Conservation (phyloP, 306 rosid species). For the Cotoneaster glaucophyllus region DNA sequence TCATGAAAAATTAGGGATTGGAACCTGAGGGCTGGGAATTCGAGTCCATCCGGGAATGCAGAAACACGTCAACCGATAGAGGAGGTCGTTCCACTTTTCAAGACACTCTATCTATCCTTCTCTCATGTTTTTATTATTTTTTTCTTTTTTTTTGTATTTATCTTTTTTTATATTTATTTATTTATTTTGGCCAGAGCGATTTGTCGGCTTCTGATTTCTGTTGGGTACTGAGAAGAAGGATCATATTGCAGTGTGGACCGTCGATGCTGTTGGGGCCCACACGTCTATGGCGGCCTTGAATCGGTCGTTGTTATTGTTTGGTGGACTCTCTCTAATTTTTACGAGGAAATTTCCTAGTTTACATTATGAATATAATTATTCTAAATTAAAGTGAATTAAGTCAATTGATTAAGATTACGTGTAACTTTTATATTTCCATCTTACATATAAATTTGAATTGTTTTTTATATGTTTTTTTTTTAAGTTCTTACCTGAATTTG, state of each 20-base stretch:
- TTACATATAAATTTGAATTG: too few species aligned
- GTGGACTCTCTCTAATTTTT: background rate
- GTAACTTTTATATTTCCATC: too few species aligned
- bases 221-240: background rate
- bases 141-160: background rate
- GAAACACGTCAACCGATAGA: conserved; percentile 4
- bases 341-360: too few species aligned
- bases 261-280: background rate
- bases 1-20: background rate
- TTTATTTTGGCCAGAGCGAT: background rate
- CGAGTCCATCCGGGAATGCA: conserved; percentile 13
- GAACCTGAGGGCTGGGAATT: conserved; percentile 23
- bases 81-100: background rate
- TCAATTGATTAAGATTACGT: too few species aligned
- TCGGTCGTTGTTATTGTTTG: background rate
- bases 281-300: background rate
- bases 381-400: too few species aligned
- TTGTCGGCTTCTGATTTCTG: background rate
- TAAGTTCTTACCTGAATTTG: too few species aligned
- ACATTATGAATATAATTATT: too few species aligned
- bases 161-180: background rate
- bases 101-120: background rate
- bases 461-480: too few species aligned
- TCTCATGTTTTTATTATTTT: background rate
- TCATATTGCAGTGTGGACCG: background rate